A percentile compares a stretch with the other conserved stretches of the same genome.
phyloP scores from a whole-genome alignment of 768 basidiomycete species.

The Leccinum disarticulatum region DNA sequence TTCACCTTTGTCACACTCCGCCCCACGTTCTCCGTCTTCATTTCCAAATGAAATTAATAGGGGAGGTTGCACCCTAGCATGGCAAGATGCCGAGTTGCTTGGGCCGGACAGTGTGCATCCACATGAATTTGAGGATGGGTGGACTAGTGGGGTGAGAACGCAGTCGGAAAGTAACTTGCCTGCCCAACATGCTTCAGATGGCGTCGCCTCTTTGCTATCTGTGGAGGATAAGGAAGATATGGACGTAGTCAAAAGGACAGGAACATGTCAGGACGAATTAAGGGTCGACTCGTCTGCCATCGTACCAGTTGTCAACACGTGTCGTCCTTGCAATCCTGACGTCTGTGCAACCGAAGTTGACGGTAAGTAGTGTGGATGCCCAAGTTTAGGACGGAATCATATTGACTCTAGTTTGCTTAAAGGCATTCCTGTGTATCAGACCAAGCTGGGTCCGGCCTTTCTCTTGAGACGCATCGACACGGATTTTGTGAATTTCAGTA shows the following conservation, averaged over 20 bases:
- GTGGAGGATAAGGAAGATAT: constrained; percentile 4
- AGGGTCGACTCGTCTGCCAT: constrained; percentile 1
- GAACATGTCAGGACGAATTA: constrained; percentile 4
- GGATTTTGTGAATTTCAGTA: constrained; percentile 71
- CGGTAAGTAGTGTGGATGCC: constrained; percentile 43
- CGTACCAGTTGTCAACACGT: constrained; percentile 54
- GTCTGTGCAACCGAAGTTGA: constrained; percentile 69
- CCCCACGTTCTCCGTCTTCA: constrained; percentile 11
- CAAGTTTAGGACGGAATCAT: background rate
- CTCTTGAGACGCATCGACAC: constrained; percentile 76
- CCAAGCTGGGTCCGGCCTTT: constrained; percentile 51
- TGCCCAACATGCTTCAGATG: constrained; percentile 9
- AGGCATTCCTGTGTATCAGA: constrained; percentile 79
- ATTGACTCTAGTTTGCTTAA: constrained; percentile 12
- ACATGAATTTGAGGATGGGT: constrained; percentile 42
- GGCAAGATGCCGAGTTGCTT: constrained; percentile 46
- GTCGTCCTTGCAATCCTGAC: constrained; percentile 58
- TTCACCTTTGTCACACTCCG: constrained; percentile 14
- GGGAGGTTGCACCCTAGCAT: constrained; percentile 30
- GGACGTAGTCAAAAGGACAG: constrained; percentile 9
- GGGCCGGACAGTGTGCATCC: constrained; percentile 46
- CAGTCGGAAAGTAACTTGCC: constrained; percentile 11
- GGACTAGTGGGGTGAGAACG: constrained; percentile 24
- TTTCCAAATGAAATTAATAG: constrained; percentile 7
- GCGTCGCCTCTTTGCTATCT: background rate